Evolutionary conservation across 2,329 filamentous ascomycete genomes (phyloP).

Genomic region (Paraconiothyrium sp.): DNA sequence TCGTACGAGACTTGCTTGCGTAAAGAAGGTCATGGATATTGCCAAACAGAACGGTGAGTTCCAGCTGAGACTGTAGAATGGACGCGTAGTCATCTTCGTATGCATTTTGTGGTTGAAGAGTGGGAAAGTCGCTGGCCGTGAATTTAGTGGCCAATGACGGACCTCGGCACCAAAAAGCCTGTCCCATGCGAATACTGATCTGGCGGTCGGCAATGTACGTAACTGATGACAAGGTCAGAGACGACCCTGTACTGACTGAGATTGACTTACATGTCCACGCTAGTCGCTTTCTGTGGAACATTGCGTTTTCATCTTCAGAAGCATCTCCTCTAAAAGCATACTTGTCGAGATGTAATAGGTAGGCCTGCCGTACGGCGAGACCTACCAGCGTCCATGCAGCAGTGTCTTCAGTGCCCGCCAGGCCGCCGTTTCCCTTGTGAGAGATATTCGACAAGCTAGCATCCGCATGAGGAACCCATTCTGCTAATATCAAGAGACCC

Average conservation of each 20-base stretch:
- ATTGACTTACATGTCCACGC: conserved; percentile 19
- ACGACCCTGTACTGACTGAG: too few relatives aligned
- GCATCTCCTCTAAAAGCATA: conserved; percentile 16
- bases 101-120: conserved; percentile 16
- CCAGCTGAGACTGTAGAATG: conserved; percentile 19
- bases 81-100: conserved; percentile 21
- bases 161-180: conserved; percentile 22
- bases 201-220: conserved; percentile 19
- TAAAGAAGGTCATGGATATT: conserved; percentile 22
- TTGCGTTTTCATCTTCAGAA: conserved; percentile 10
- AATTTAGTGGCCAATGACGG: conserved; percentile 17
- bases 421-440: conserved; percentile 12
- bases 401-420: conserved; percentile 19
- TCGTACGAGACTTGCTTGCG: conserved; percentile 17
- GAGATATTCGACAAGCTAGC: conserved; percentile 13
- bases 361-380: conserved; percentile 20
- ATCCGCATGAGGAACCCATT: conserved; percentile 20
- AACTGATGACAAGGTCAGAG: not conserved
- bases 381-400: conserved; percentile 20
- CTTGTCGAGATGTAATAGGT: conserved; percentile 21
- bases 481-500: conserved; percentile 17
- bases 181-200: conserved; percentile 21
- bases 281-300: conserved; percentile 16
- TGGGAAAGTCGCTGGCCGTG: conserved; percentile 19
- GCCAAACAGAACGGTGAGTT: conserved; percentile 18